A percentile compares a stretch with the other conserved stretches of the same genome.
These are phyloP conservation scores for Polychaeton citri DNA, from an alignment of 2,329 filamentous ascomycete genomes.

Conservation along the genomic window DNA sequence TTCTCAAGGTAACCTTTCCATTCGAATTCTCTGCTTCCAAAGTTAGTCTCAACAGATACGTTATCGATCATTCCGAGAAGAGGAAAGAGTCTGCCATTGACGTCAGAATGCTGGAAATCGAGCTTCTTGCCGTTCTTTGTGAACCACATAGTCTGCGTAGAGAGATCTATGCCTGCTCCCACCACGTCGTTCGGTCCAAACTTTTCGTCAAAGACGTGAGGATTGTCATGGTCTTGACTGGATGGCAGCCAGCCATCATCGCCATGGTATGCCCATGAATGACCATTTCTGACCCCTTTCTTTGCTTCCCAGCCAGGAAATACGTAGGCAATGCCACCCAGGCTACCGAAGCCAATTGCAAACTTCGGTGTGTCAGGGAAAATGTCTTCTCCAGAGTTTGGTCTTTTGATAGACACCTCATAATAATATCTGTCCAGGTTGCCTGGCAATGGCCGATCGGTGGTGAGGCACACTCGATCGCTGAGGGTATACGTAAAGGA, in stretches of 20 bases:
- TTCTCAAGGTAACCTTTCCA: too few relatives aligned
- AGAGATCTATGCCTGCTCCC: conserved; percentile 4
- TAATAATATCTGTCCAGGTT: conserved; percentile 6
- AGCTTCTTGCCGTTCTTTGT: conserved; percentile 5
- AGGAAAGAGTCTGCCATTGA: conserved; percentile 4
- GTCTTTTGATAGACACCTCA: too few relatives aligned
- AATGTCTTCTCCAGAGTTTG: too few relatives aligned
- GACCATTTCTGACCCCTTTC: background rate
- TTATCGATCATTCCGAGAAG: conserved; percentile 1
- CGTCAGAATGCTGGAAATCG: conserved; percentile 2
- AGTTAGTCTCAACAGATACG: conserved; percentile 4
- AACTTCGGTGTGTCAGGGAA: conserved; percentile 4
- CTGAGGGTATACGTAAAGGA: conserved; percentile 3
- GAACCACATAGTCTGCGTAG: conserved; percentile 4
- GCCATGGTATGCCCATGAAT: conserved; percentile 4
- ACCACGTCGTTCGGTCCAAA: conserved; percentile 4
- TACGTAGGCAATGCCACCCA: background rate
- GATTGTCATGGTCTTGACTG: conserved; percentile 2
- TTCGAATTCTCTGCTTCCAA: too few relatives aligned
- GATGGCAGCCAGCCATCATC: conserved; percentile 2
- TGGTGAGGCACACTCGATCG: conserved; percentile 3
- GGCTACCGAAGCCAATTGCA: conserved; percentile 4
- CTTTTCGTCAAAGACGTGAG: too few relatives aligned
- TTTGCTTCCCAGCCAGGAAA: conserved; percentile 4
- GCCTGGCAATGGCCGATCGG: conserved; percentile 6